Percentiles rank a stretch among this genome's conserved stretches.
phyloP scores from a whole-genome alignment of 306 rosid species.

The Abrus pulchellus region DNA sequence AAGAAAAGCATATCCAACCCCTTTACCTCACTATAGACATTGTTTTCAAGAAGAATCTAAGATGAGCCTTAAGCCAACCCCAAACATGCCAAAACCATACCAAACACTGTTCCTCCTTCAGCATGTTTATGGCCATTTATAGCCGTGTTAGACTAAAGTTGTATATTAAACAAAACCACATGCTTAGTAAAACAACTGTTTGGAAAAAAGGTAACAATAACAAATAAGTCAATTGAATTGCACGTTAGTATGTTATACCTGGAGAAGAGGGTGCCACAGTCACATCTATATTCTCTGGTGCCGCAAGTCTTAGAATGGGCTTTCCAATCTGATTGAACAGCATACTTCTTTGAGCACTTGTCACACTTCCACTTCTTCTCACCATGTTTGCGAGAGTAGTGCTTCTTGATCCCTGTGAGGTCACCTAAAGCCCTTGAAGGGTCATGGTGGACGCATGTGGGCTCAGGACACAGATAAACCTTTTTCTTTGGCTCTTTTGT shows the following conservation, averaged over 20 bases:
- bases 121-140: constrained; percentile 26
- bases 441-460: constrained; percentile 95
- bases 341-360: constrained; percentile 84
- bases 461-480: constrained; percentile 94
- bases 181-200: background rate
- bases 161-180: background rate
- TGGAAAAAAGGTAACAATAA: constrained; percentile 20
- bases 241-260: constrained; percentile 56
- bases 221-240: background rate
- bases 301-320: constrained; percentile 92
- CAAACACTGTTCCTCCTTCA: constrained; percentile 18
- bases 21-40: constrained; percentile 45
- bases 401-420: constrained; percentile 92
- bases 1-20: constrained; percentile 46
- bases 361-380: constrained; percentile 96
- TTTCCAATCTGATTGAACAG: constrained; percentile 94
- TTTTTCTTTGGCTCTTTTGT: constrained; percentile 87
- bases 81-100: constrained; percentile 33
- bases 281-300: constrained; percentile 81
- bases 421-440: constrained; percentile 92
- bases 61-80: constrained; percentile 46
- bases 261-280: constrained; percentile 94
- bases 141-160: background rate
- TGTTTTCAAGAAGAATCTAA: constrained; percentile 46
- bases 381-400: constrained; percentile 84